phyloP scores from a whole-genome alignment of 1,284 basidiomycete species.

The Tetrapyrgos nigripes region DNA sequence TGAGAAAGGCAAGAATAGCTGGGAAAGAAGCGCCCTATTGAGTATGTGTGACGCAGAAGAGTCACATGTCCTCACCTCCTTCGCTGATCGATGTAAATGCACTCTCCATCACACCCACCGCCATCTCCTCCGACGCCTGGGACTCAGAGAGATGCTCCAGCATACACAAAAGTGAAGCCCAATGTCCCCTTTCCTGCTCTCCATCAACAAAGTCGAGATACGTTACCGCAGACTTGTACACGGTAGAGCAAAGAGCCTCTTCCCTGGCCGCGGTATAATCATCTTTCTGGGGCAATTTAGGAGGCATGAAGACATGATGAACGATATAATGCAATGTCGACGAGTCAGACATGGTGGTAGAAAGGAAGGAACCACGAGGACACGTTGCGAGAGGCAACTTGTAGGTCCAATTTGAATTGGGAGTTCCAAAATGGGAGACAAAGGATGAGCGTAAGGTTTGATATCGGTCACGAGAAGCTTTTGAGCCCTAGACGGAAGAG shows the following conservation, averaged over 20 bases:
- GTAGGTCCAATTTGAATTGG: too few species aligned
- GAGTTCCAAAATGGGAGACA: too few species aligned
- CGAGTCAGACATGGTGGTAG: not conserved
- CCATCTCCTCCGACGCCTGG: not conserved
- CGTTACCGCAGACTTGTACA: not conserved
- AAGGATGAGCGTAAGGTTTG: too few species aligned
- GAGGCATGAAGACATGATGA: constrained; percentile 48
- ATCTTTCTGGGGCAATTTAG: constrained; percentile 43
- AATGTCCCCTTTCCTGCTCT: constrained; percentile 21
- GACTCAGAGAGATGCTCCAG: constrained; percentile 23
- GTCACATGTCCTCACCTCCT: constrained; percentile 24
- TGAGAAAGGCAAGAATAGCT: constrained; percentile 21
- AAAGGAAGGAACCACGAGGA: too few species aligned
- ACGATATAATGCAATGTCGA: constrained; percentile 38
- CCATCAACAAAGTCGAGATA: not conserved
- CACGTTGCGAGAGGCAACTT: too few species aligned
- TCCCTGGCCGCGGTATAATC: constrained; percentile 23
- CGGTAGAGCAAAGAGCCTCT: not conserved
- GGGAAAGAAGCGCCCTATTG: constrained; percentile 33
- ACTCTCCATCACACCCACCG: constrained; percentile 5
- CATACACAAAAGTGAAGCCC: constrained; percentile 29
- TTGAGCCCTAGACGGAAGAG: too few species aligned
- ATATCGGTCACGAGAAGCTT: too few species aligned
- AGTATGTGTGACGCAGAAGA: not conserved
- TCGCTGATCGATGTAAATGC: constrained; percentile 19